Percentiles rank a stretch among this genome's conserved stretches.
Conservation (phyloP, 352 stramenopile genomes). For the Thalassiosira livingstoniorum region DNA sequence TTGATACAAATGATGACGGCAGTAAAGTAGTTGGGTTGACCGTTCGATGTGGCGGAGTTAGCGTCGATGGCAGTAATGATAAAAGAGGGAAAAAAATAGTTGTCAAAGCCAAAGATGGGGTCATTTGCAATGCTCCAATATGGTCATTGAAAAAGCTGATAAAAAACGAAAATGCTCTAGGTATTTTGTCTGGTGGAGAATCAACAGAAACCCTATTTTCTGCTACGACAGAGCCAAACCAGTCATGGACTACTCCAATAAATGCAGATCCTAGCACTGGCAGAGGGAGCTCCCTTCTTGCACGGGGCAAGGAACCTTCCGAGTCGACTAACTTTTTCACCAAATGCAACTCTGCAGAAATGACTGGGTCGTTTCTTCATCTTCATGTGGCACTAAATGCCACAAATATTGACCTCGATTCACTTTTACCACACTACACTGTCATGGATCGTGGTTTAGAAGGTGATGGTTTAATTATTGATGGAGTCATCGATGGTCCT, state of each 20-base stretch:
- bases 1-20: conserved; percentile 72
- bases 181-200: conserved; percentile 48
- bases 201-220: neutral
- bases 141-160: conserved; percentile 78
- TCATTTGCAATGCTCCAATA: conserved; percentile 84
- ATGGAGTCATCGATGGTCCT: conserved; percentile 63
- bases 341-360: conserved; percentile 74
- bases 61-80: conserved; percentile 10
- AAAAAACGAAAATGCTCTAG: conserved; percentile 60
- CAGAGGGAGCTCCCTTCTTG: conserved; percentile 40
- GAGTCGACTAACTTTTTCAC: conserved; percentile 50
- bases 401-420: conserved; percentile 69
- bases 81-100: conserved; percentile 51
- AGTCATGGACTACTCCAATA: conserved; percentile 51
- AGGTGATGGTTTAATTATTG: conserved; percentile 49
- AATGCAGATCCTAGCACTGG: conserved; percentile 30
- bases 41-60: conserved; percentile 38
- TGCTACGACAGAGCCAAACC: conserved; percentile 10
- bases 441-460: conserved; percentile 81
- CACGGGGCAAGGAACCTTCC: conserved; percentile 14
- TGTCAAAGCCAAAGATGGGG: conserved; percentile 71
- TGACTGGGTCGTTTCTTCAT: conserved; percentile 89
- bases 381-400: conserved; percentile 87
- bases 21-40: conserved; percentile 66
- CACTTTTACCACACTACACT: conserved; percentile 83